Evolutionary conservation across 2,329 filamentous ascomycete species (phyloP), one percentile per base, ranked within the genome.

Genomic region (Ilyonectria destructans): DNA sequence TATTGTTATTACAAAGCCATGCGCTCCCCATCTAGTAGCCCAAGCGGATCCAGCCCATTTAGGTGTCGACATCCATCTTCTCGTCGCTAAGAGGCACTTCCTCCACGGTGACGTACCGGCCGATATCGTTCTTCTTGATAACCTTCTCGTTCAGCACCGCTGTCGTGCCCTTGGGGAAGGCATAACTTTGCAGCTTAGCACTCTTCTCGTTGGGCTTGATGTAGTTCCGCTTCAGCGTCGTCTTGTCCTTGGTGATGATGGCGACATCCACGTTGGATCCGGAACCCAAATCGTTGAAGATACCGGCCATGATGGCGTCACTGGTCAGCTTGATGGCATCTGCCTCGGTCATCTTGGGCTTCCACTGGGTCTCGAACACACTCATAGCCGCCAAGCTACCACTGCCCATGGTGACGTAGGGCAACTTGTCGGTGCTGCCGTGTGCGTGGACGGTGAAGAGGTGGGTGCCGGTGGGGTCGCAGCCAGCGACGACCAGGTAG

Each of bases 391-490:
- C 96, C 74, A 99, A 87, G 55, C 94, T 97, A 72, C 96, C 96
- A 26, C 93, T 97, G 62, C 96, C 96, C 96, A 99, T 99, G 73
- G 97, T 99, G 74, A 99, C 97, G 82, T 99, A 99, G 58, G 96
- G 96, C 56, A 99, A 91, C 87, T 98, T 99, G 86, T 99, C 96
- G 69, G 96, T 99, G 78, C 93, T 96, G 74, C 97, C 96, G 87
- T 99, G 97, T 68, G 96, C 96, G 85, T 99, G 96, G 49, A 99
- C 96, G 72, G 97, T 99, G 88, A 97, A 99, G 70, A 99, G 92
- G 78, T 97, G 95, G 52, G 92, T 91, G 77, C 96, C 96, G 1
- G 96, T 99, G 37, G 97, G 96, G 81, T 99, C 96, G 79, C 97
- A 95, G 73, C 96, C 96, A 43, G 96, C 96, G 66, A 99, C 94